A percentile compares a stretch with the other conserved stretches of the same genome.
Conservation (phyloP, 2,329 filamentous ascomycete species). For the Colletotrichum sp. region DNA sequence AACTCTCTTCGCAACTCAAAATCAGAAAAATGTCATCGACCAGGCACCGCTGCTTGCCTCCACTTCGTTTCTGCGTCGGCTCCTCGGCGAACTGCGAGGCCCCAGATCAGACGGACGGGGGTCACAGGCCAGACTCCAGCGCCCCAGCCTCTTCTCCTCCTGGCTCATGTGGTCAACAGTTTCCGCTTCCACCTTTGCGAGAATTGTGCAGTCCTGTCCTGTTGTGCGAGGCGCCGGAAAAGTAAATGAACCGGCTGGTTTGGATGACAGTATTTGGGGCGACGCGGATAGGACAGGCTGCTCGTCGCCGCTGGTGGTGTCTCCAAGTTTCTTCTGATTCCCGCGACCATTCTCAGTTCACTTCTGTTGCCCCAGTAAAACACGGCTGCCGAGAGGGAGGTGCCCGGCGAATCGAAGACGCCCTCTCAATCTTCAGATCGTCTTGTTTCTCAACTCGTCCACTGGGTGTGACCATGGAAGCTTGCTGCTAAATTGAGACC, state of each 20-base stretch:
- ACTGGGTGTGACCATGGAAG: not conserved
- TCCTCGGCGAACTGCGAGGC: constrained; percentile 19
- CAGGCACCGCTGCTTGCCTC: not conserved
- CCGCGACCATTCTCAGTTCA: not conserved
- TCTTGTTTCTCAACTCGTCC: not conserved
- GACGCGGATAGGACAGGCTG: not conserved
- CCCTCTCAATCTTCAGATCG: not conserved
- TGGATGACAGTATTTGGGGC: not conserved
- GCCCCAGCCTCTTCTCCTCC: not conserved
- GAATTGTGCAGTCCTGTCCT: not conserved
- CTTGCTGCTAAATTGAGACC: not conserved
- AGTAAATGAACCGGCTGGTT: not conserved
- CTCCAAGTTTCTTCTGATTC: not conserved
- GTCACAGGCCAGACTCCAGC: not conserved
- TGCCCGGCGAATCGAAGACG: not conserved
- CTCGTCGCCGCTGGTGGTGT: not conserved
- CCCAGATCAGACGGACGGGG: constrained; percentile 7
- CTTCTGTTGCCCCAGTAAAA: constrained; percentile 13
- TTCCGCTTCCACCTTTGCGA: not conserved
- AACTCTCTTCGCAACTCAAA: not conserved
- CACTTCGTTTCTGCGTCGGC: constrained; percentile 12
- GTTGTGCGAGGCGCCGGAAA: not conserved
- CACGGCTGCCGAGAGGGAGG: constrained; percentile 8
- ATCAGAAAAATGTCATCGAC: not conserved
- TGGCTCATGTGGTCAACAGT: not conserved